These are phyloP conservation scores for Capsella rubella DNA, from an alignment of 441 rosid genomes.

Conservation along the genomic window DNA sequence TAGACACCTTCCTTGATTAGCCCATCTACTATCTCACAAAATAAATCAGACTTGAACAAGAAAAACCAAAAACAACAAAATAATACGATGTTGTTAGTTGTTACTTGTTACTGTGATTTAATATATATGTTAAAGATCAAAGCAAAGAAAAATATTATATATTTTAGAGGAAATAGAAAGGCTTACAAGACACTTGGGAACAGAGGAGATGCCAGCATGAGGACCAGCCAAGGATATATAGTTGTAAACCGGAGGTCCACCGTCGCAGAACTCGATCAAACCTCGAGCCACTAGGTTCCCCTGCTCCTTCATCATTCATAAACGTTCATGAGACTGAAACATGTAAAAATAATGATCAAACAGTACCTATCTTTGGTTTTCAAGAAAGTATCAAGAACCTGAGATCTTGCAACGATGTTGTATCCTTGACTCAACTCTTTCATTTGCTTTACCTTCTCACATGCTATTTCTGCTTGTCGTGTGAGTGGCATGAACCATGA, in stretches of 20 bases:
- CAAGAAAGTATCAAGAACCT: constrained; percentile 51
- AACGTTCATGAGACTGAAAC: constrained; percentile 6
- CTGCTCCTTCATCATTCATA: constrained; percentile 50
- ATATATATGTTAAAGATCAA: background rate
- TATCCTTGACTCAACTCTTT: constrained; percentile 71
- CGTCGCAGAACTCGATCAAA: constrained; percentile 82
- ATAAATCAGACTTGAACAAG: constrained; percentile 42
- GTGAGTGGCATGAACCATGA: constrained; percentile 40
- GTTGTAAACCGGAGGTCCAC: constrained; percentile 83
- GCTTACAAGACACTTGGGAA: constrained; percentile 88
- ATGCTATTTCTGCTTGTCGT: constrained; percentile 51
- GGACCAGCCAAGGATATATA: constrained; percentile 89
- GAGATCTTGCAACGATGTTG: constrained; percentile 86
- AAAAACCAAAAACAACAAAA: constrained; percentile 37
- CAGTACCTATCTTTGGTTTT: background rate
- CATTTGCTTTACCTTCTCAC: constrained; percentile 80
- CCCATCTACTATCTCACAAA: constrained; percentile 56
- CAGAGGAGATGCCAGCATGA: constrained; percentile 92
- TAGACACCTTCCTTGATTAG: constrained; percentile 58
- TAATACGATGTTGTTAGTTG: background rate
- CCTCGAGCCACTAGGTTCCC: constrained; percentile 89
- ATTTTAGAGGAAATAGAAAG: background rate
- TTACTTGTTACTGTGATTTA: background rate
- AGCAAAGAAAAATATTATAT: background rate
- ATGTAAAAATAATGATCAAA: background rate